Evolutionary conservation across 371 early-diverging fungal species (phyloP), one percentile per base, ranked within the genome.

Genomic region (Homolaphlyctis polyrhiza): DNA sequence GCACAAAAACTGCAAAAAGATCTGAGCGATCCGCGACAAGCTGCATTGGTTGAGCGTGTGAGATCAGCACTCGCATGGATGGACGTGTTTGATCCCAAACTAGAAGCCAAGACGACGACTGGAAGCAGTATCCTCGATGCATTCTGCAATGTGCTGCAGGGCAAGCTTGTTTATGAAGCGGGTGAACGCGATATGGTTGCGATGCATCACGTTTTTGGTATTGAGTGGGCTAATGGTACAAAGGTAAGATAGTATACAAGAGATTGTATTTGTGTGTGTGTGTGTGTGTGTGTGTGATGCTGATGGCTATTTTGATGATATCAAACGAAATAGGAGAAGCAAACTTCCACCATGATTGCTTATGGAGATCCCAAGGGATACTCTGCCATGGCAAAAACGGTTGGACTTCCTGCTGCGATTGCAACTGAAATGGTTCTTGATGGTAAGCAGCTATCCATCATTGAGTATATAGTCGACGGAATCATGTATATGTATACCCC

Each of bases 351-450:
- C 27, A 73, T 96, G 61, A 76, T 96, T 61, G 91, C 91, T 64
- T 98, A 92, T 71, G 98, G 97, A 63, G 88, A 89, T 55, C 92
- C 93, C 16, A 79, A 82, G 62, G 93, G 91, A n/a, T 87, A 84
- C 78, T 84, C 90, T 50, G 96, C 97, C 47, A 98, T 98, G 98
- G 97, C 98, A 47, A 92, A 85, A 68, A 93, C 97, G n/a, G 98
- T 98, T 33, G 97, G 97, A 65, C 85, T 93, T 45, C 98, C 98
- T 45, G 95, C 95, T 64, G 98, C 94, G 71, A 94, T 98, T 74
- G 96, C 94, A 32, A 86, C 89, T 11, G 91, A 96, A 74, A 78
- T 96, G 68, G 79, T 98, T 6, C 78, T 98, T 67, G 89, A 95
- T 66, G 93, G 94, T 66, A 79, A 48, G 70, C n/a, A n/a, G n/a